Base-by-base conservation (phyloP, 2,329 filamentous ascomycete genomes). In the Emergomyces africanus region DNA sequence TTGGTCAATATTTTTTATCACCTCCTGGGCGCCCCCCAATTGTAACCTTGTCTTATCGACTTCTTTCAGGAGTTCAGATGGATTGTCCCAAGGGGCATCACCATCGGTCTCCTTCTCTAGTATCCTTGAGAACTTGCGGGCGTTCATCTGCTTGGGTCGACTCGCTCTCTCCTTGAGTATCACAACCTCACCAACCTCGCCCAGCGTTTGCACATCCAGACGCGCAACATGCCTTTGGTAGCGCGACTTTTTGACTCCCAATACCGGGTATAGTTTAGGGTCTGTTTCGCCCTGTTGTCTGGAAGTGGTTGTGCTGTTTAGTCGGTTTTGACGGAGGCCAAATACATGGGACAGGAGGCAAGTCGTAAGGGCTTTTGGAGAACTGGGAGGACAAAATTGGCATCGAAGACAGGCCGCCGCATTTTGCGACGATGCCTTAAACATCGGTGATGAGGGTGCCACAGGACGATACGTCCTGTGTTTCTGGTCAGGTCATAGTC, bases 1-100 rank as follows among this genome's bases (percentile, higher is more conserved):
- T 5, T 61, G 61, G 23, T 73, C 66, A 39, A 75, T 66, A 46
- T 67, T 65, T 25, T 64, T 60, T 6, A 58, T 60, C 6, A 71
- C 62, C 18, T 65, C 62, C 5, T 59, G 49, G 33, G 57, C 48
- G 18, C 35, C 58, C 20, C 39, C 51, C 28, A 23, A 12, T n/a
- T 57, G 50, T 6, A 14, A 25, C 23, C 59, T 59, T 49, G 61
- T 44, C 44, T 59, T 61, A 28, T 61, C 51, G n/a, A 64, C 12
- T 15, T 64, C 57, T 49, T 60, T 55, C 44, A 63, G 41, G 3
- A 64, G 35, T 33, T 64, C 59, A 9, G 59, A 58, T 6, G 60
- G 57, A 39, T 46, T 59, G 14, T 59, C 53, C 59, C 61, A 61
- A 14, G 46, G 25, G 3, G 41, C 54, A 39, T 57, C 42, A 12